Evolutionary conservation across 345 rosid genomes (phyloP).

Genomic region (Acer negundo): DNA sequence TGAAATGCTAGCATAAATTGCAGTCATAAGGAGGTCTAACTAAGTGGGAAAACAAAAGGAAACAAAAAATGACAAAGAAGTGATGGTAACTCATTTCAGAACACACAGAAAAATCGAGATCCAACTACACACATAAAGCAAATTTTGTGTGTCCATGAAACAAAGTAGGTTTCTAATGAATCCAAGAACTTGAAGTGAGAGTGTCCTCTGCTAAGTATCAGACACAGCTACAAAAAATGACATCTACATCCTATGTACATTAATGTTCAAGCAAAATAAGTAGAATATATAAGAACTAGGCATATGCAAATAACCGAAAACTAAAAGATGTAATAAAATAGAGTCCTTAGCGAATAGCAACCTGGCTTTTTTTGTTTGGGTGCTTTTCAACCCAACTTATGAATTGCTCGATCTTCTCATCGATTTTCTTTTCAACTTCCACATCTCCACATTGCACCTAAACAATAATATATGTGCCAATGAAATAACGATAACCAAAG

Average conservation of each 20-base stretch:
- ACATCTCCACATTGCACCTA: conserved; percentile 90
- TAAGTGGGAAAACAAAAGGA: neutral
- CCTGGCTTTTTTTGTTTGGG: conserved; percentile 97
- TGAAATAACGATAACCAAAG: neutral
- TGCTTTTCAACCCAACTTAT: conserved; percentile 91
- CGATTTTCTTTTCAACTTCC: conserved; percentile 91
- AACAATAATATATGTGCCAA: neutral
- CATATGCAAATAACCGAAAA: neutral
- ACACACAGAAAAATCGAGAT: neutral
- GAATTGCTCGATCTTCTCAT: conserved; percentile 89
- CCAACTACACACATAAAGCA: neutral
- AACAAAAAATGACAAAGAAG: conserved; percentile 8
- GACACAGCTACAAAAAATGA: neutral
- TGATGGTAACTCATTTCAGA: neutral
- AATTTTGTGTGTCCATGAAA: neutral
- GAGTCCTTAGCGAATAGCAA: conserved; percentile 18
- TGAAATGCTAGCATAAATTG: neutral
- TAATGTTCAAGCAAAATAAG: neutral
- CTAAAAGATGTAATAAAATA: neutral
- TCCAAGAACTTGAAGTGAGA: neutral
- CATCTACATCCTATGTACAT: neutral
- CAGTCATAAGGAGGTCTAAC: neutral
- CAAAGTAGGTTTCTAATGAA: neutral
- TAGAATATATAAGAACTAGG: neutral
- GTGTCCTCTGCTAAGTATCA: neutral